Evolutionary conservation across 768 basidiomycete species (phyloP), one percentile per base, ranked within the genome.

Genomic region (Serendipita sp.): DNA sequence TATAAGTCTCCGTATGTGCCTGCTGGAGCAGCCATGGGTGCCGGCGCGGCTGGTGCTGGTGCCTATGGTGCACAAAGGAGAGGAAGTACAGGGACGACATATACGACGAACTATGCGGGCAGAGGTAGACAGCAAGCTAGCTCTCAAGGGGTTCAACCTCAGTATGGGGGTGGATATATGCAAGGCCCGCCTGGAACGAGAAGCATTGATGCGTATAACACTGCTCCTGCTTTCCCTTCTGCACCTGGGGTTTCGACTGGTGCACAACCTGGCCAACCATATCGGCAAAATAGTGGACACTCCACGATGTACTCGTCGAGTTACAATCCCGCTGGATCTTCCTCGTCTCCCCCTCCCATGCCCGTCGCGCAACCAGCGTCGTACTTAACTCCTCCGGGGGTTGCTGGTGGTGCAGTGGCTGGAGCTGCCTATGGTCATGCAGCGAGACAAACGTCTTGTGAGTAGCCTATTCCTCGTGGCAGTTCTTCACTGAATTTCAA

Each of bases 161-260:
- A 58, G 33, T 58, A 58, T 31, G 53, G 5, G 0, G 53, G 53
- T 30, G 53, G 53, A 22, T 58, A 58, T 20, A 58, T 58, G 53
- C 53, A 58, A 34, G 53, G 53, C 30, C 5, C 33, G 0, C 53
- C 53, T 13, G 53, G 53, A 11, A 58, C 53, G 31, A 58, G 53
- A 34, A 58, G 53, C 53, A 58, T 58, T 33, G 53, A 58, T 34
- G 53, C 33, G n/a, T 58, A 58, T 26, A 58, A 58, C 53, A n/a
- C 11, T 24, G 24, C 22, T n/a, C 53, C 53, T 58, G 53, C 53
- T 13, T 58, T 58, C 53, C 53, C 53, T 11, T n/a, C 24, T 22
- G 53, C 1, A 1, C 45, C 45, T 9, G 38, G 38, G 14, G 38
- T 5, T 38, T 5, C 7, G 14, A 38, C 38, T 38, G 38, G 38